phyloP scores from a whole-genome alignment of 1,284 basidiomycete species.

The Anthracocystis walkeri region DNA sequence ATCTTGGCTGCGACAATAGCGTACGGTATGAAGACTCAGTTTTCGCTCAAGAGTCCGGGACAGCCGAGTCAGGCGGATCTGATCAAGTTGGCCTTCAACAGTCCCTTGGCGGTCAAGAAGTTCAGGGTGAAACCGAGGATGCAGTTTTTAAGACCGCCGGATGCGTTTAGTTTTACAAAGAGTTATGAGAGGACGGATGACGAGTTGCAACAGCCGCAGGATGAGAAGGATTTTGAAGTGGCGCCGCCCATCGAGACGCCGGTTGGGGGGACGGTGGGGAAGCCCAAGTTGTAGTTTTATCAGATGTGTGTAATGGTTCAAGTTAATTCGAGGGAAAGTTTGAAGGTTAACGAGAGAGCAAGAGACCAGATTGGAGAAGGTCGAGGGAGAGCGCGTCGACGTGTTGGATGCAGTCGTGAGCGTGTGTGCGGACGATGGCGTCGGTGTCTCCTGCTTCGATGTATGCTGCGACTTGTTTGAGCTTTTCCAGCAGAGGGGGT shows the following conservation, averaged over 20 bases:
- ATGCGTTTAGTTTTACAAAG: slow-evolving; percentile 25
- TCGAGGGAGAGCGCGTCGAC: slow-evolving; percentile 26
- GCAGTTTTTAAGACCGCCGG: slow-evolving; percentile 45
- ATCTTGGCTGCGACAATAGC: slow-evolving; percentile 60
- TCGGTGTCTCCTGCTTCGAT: slow-evolving; percentile 40
- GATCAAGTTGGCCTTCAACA: slow-evolving; percentile 57
- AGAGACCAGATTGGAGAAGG: slow-evolving; percentile 11
- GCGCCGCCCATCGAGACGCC: slow-evolving; percentile 18
- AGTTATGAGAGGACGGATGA: slow-evolving; percentile 26
- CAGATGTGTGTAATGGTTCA: not conserved
- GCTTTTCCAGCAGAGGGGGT: slow-evolving; percentile 10
- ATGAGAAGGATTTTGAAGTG: slow-evolving; percentile 36
- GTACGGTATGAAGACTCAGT: slow-evolving; percentile 42
- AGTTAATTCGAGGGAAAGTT: not conserved
- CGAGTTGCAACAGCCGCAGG: slow-evolving; percentile 44
- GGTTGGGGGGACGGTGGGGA: not conserved
- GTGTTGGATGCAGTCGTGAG: slow-evolving; percentile 47
- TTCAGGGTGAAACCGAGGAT: slow-evolving; percentile 63
- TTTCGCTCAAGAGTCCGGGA: slow-evolving; percentile 16
- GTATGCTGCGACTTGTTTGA: slow-evolving; percentile 32
- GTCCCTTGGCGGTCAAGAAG: slow-evolving; percentile 52
- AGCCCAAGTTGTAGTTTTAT: slow-evolving; percentile 27
- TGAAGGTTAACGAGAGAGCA: slow-evolving; percentile 7
- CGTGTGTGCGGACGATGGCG: slow-evolving; percentile 54
- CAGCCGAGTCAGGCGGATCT: slow-evolving; percentile 56